Evolutionary conservation across 2,329 filamentous ascomycete genomes (phyloP).

Genomic region (Hymenoscyphus scutula): DNA sequence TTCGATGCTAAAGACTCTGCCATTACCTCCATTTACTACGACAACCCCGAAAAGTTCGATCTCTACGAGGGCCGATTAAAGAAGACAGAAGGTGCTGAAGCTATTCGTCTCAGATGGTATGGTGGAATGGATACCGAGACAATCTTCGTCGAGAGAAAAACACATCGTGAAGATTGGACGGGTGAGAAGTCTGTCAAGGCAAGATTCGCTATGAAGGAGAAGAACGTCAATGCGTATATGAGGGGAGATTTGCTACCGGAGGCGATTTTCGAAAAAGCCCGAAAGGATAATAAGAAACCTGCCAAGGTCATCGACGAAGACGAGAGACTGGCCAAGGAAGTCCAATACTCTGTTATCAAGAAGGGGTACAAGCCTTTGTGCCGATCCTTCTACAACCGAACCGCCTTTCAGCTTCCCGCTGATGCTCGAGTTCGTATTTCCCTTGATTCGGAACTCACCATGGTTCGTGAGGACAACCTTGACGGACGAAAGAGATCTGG

Average conservation of each 20-base stretch:
- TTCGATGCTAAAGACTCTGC: conserved; percentile 88
- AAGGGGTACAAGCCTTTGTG: conserved; percentile 86
- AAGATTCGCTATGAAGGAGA: conserved; percentile 92
- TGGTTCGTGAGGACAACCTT: conserved; percentile 93
- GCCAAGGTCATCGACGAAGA: conserved; percentile 88
- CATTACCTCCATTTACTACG: conserved; percentile 98
- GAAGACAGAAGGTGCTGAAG: conserved; percentile 97
- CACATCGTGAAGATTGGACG: conserved; percentile 98
- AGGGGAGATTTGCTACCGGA: conserved; percentile 79
- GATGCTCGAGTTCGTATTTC: conserved; percentile 96
- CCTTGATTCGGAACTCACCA: conserved; percentile 90
- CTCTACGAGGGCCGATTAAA: conserved; percentile 91
- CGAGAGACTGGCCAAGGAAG: conserved; percentile 83
- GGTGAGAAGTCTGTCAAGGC: conserved; percentile 99
- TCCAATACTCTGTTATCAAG: conserved; percentile 90
- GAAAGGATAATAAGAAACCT: conserved; percentile 91
- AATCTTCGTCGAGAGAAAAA: conserved; percentile 97
- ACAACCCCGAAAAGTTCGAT: conserved; percentile 92
- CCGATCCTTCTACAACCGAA: conserved; percentile 96
- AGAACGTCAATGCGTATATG: conserved; percentile 92
- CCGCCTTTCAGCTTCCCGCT: conserved; percentile 93
- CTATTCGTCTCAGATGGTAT: conserved; percentile 95
- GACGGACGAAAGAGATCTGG: conserved; percentile 75
- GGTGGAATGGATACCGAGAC: conserved; percentile 93
- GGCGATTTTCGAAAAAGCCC: conserved; percentile 92